Percentiles rank a stretch among this genome's conserved stretches.
Evolutionary conservation across 495 filamentous ascomycete genomes (phyloP).

Genomic region (Tetracladium setigerum): DNA sequence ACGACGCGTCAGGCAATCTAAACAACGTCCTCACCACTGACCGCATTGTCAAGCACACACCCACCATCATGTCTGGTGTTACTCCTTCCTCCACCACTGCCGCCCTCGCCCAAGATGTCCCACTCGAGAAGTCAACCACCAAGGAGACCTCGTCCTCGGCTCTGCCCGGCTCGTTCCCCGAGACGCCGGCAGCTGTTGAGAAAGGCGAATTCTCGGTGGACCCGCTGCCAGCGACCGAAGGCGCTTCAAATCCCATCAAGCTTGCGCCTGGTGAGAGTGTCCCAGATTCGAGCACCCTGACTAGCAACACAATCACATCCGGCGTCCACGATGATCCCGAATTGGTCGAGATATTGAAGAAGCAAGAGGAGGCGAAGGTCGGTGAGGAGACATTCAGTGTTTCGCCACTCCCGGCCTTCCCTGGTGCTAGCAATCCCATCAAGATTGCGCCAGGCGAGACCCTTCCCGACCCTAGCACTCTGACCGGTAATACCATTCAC

Average conservation of each 20-base stretch:
- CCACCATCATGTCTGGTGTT: slow-evolving; percentile 56
- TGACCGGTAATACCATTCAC: slow-evolving; percentile 46
- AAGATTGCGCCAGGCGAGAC: slow-evolving; percentile 70
- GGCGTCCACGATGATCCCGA: slow-evolving; percentile 60
- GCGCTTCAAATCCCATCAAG: slow-evolving; percentile 71
- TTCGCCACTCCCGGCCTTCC: slow-evolving; percentile 70
- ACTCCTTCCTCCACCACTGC: slow-evolving; percentile 70
- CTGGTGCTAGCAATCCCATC: slow-evolving; percentile 74
- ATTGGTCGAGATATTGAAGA: slow-evolving; percentile 17
- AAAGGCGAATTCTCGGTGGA: slow-evolving; percentile 56
- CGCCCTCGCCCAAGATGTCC: slow-evolving; percentile 57
- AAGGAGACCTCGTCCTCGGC: slow-evolving; percentile 21
- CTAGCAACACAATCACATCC: slow-evolving; percentile 44
- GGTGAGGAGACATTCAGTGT: slow-evolving; percentile 53
- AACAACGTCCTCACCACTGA: slow-evolving; percentile 84
- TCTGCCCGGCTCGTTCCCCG: slow-evolving; percentile 73
- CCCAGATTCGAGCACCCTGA: slow-evolving; percentile 52
- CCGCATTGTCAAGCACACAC: slow-evolving; percentile 48
- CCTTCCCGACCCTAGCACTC: slow-evolving; percentile 49
- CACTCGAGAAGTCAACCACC: slow-evolving; percentile 41
- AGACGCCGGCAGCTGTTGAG: slow-evolving; percentile 52
- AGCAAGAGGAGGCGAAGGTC: slow-evolving; percentile 12
- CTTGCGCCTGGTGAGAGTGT: slow-evolving; percentile 75
- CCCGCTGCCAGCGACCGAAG: slow-evolving; percentile 70
- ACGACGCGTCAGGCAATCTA: slow-evolving; percentile 66